Evolutionary conservation across 2,329 filamentous ascomycete genomes (phyloP).

Genomic region (Aspergillus sp.): DNA sequence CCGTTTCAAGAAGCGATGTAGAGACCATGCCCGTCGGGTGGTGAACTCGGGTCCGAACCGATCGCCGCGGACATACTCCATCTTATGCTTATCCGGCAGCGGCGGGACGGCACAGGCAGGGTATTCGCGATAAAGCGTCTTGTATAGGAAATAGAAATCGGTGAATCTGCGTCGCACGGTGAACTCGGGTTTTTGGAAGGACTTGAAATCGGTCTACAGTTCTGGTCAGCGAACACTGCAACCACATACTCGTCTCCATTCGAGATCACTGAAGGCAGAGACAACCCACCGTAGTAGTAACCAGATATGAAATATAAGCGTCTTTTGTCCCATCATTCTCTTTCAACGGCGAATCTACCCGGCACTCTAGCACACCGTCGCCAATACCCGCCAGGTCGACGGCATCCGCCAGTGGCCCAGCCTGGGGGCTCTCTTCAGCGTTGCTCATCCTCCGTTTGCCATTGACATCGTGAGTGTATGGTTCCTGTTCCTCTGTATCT

Average conservation of each 20-base stretch:
- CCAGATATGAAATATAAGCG: constrained; percentile 91
- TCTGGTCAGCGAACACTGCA: no score
- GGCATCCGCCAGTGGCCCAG: constrained; percentile 53
- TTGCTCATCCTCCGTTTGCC: constrained; percentile 52
- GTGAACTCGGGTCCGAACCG: constrained; percentile 95
- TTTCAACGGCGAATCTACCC: constrained; percentile 80
- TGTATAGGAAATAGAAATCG: constrained; percentile 96
- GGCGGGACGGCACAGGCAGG: constrained; percentile 91
- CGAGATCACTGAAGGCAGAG: not conserved
- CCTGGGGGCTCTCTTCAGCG: constrained; percentile 49
- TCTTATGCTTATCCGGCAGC: constrained; percentile 96
- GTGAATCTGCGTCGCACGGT: constrained; percentile 88
- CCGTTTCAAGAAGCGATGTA: constrained; percentile 86
- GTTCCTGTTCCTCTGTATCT: constrained; percentile 40
- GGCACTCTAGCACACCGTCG: constrained; percentile 78
- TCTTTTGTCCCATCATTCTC: constrained; percentile 97
- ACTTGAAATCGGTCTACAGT: constrained; percentile 84
- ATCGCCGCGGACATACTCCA: constrained; percentile 97
- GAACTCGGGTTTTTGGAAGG: constrained; percentile 81
- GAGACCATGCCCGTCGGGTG: constrained; percentile 78
- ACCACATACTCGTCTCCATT: not conserved
- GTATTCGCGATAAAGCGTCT: constrained; percentile 82
- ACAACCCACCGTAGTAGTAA: constrained; percentile 76
- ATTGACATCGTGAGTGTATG: constrained; percentile 44
- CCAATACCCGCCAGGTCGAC: constrained; percentile 66